These are phyloP conservation scores for Malus hybrid DNA, from an alignment of 331 rosid genomes.

Conservation along the genomic window DNA sequence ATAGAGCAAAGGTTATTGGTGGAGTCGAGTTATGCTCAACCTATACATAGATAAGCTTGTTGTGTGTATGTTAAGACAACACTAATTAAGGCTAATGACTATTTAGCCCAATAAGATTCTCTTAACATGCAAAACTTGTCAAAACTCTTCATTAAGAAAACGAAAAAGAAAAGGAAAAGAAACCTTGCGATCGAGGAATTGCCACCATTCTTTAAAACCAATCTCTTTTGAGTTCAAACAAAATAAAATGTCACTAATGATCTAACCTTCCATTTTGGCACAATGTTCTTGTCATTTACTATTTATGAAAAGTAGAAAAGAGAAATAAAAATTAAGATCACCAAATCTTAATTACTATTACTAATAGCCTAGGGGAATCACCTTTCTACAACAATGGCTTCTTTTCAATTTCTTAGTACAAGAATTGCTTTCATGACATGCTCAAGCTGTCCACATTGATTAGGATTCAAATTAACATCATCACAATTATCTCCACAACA, in stretches of 20 bases:
- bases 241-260: neutral
- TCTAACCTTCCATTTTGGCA: neutral
- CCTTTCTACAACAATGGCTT: neutral
- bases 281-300: neutral
- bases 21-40: neutral
- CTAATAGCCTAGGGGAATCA: neutral
- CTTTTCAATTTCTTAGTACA: neutral
- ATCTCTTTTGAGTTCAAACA: neutral
- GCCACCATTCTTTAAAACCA: neutral
- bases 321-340: neutral
- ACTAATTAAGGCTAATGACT: neutral
- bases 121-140: neutral
- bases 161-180: neutral
- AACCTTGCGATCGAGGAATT: neutral
- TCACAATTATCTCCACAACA: conserved; percentile 18
- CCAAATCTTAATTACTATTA: neutral
- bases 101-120: neutral
- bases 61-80: neutral
- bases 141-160: neutral
- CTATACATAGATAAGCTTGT: neutral
- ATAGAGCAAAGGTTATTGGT: neutral
- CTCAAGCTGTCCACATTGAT: conserved; percentile 10
- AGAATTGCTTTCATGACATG: neutral
- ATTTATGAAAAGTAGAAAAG: neutral
- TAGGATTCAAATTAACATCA: conserved; percentile 17